phyloP scores from a whole-genome alignment of 441 rosid species.

The Rhodomyrtus psidioides region DNA sequence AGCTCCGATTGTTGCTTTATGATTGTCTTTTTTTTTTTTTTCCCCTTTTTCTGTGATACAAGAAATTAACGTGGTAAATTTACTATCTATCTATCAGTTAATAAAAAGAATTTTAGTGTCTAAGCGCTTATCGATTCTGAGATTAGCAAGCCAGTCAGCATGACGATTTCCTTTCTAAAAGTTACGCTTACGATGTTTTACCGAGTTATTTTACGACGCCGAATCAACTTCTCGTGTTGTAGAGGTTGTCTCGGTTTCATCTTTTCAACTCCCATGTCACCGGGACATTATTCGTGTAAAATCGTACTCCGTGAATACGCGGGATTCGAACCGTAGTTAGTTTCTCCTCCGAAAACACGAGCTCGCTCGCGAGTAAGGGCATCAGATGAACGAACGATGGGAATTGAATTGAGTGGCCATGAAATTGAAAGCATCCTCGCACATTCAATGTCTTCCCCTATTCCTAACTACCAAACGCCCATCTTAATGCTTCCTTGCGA shows the following conservation, averaged over 20 bases:
- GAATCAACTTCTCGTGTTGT: not conserved
- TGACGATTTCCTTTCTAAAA: no score
- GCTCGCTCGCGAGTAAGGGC: not conserved
- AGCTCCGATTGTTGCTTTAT: not conserved
- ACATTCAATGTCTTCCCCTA: not conserved
- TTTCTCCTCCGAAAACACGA: not conserved
- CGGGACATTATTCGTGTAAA: not conserved
- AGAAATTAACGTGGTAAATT: not conserved
- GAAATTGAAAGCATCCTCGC: not conserved
- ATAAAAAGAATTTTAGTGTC: not conserved
- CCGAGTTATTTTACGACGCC: not conserved
- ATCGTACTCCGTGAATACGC: not conserved
- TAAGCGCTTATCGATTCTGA: not conserved
- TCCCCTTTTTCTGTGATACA: not conserved
- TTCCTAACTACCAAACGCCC: not conserved
- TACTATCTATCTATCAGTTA: not conserved
- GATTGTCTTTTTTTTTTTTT: not conserved
- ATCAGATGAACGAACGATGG: not conserved
- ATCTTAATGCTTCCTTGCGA: not conserved
- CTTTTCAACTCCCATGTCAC: not conserved
- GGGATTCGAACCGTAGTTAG: not conserved
- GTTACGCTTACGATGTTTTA: not conserved
- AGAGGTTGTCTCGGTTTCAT: not conserved
- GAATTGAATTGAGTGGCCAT: not conserved
- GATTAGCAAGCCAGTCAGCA: not conserved